Evolutionary conservation across 1,139 yeast genomes (phyloP).

Genomic region (Pneumocystis oryctolagi): DNA sequence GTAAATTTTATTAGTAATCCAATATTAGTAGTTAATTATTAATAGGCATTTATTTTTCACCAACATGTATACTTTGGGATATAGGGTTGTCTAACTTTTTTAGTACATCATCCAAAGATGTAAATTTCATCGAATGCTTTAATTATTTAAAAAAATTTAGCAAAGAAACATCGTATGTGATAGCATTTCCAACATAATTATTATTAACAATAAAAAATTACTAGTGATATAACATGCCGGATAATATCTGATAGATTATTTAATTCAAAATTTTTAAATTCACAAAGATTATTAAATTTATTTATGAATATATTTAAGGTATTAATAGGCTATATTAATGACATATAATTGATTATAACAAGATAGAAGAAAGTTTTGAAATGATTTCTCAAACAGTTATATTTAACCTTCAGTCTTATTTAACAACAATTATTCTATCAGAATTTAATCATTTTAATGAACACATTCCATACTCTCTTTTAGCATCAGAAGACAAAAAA

Average conservation of each 20-base stretch:
- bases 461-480: neutral
- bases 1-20: neutral
- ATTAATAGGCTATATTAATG: neutral
- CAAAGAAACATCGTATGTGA: neutral
- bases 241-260: neutral
- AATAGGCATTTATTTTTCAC: neutral
- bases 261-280: neutral
- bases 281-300: neutral
- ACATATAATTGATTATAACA: neutral
- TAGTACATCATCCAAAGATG: neutral
- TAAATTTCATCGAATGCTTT: neutral
- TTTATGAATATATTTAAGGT: neutral
- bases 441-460: neutral
- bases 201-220: neutral
- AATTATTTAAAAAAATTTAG: neutral
- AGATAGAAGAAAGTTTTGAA: neutral
- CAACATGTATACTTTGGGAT: neutral
- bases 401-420: neutral
- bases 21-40: neutral
- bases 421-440: neutral
- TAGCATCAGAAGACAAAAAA: neutral
- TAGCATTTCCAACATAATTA: neutral
- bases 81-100: neutral
- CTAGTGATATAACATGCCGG: neutral
- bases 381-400: neutral